Conservation (phyloP, 129 eudicot genomes). For the Arctium lappa region DNA sequence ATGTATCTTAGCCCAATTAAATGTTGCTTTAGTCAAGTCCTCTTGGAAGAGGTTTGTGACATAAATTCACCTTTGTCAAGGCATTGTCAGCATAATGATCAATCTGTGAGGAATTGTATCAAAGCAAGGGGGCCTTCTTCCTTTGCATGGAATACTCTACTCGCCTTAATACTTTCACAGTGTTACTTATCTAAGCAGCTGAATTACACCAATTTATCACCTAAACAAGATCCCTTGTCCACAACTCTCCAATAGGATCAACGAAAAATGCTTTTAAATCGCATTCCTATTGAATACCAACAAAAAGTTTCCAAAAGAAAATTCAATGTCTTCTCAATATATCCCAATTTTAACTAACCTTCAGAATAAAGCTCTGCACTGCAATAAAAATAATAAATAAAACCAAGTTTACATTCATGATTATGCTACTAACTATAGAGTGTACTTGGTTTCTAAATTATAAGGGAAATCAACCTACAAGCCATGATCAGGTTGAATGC, state of each 20-base stretch:
- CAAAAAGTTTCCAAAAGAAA: neutral
- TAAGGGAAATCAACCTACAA: neutral
- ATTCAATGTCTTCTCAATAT: neutral
- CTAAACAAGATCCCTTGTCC: neutral
- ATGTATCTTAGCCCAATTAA: neutral
- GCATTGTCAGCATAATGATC: neutral
- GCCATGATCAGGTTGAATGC: neutral
- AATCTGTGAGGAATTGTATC: neutral
- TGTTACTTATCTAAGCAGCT: neutral
- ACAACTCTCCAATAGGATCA: neutral
- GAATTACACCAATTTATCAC: neutral
- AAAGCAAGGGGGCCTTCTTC: neutral
- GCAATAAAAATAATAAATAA: neutral
- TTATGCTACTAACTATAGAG: neutral
- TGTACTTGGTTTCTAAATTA: neutral
- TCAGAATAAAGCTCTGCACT: neutral
- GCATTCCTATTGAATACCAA: neutral
- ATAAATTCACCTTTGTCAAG: neutral
- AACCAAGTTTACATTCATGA: neutral
- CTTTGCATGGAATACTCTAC: neutral
- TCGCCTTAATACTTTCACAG: neutral
- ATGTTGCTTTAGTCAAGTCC: neutral
- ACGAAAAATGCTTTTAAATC: neutral
- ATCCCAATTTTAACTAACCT: neutral
- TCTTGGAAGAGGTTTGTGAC: neutral